These are phyloP conservation scores for Mycosarcoma mackinlayi DNA, from an alignment of 1,284 basidiomycete species.

Conservation along the genomic window DNA sequence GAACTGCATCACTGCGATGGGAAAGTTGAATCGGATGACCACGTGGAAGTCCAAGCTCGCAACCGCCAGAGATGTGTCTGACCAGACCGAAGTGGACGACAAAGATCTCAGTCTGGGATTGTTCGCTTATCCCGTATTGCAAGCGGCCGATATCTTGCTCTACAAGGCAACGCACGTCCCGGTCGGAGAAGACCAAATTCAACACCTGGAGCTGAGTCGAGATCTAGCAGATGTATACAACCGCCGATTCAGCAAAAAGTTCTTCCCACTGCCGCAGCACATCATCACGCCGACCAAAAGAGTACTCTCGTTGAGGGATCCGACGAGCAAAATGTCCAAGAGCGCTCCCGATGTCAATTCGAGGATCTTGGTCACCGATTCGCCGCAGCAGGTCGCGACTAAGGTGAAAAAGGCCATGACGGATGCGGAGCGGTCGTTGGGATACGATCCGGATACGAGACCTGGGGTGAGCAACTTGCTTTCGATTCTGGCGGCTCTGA, in stretches of 20 bases:
- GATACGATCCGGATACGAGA: constrained; percentile 80
- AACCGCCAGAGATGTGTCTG: constrained; percentile 74
- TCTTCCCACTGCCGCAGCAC: constrained; percentile 80
- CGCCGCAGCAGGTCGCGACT: constrained; percentile 73
- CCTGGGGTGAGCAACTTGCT: constrained; percentile 88
- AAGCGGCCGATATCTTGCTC: constrained; percentile 89
- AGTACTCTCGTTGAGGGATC: constrained; percentile 83
- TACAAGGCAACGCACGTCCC: constrained; percentile 94
- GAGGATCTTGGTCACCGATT: constrained; percentile 86
- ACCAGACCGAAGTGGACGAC: constrained; percentile 82
- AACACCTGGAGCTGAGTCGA: constrained; percentile 88
- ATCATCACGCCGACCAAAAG: constrained; percentile 78
- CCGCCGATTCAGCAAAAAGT: constrained; percentile 70
- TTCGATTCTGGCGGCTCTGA: constrained; percentile 73
- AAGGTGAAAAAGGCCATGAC: constrained; percentile 88
- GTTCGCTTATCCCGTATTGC: constrained; percentile 90
- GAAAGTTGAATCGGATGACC: constrained; percentile 87
- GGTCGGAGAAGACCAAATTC: constrained; percentile 93
- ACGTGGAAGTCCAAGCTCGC: constrained; percentile 93
- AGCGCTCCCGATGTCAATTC: constrained; percentile 83
- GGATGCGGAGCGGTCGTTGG: constrained; percentile 77
- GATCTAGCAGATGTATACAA: constrained; percentile 88
- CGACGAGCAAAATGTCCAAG: constrained; percentile 93
- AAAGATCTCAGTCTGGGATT: constrained; percentile 83
- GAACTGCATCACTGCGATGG: constrained; percentile 84